Evolutionary conservation across 495 filamentous ascomycete genomes (phyloP).

Genomic region (Pyronema domesticum): DNA sequence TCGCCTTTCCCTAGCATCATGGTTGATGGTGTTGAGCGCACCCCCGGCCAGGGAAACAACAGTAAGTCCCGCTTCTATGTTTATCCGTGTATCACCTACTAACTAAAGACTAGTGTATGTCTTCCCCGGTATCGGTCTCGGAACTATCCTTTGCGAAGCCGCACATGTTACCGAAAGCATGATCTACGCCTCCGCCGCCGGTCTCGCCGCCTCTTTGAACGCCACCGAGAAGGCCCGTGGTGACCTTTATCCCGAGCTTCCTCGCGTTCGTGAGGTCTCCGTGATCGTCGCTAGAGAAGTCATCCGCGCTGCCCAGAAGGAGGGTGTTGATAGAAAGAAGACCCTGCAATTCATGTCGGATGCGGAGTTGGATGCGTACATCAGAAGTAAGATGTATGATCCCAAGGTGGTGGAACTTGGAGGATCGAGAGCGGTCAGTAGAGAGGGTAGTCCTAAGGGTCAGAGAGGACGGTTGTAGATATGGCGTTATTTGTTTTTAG

Average conservation of each 20-base stretch:
- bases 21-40: conserved; percentile 48
- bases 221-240: conserved; percentile 61
- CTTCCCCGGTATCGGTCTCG: conserved; percentile 91
- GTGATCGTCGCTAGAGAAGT: conserved; percentile 77
- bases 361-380: conserved; percentile 47
- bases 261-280: conserved; percentile 77
- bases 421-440: not conserved
- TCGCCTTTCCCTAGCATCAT: conserved; percentile 72
- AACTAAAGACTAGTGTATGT: conserved; percentile 70
- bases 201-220: conserved; percentile 61
- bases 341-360: conserved; percentile 43
- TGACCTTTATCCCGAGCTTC: conserved; percentile 84
- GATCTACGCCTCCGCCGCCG: conserved; percentile 79
- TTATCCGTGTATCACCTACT: conserved; percentile 13
- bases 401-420: conserved; percentile 24
- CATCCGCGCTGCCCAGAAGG: conserved; percentile 68
- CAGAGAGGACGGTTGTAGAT: not conserved
- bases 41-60: conserved; percentile 67
- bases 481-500: not conserved
- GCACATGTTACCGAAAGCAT: conserved; percentile 82
- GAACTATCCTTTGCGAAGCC: conserved; percentile 80
- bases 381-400: conserved; percentile 56
- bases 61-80: not conserved
- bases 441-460: not conserved
- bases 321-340: conserved; percentile 52